phyloP scores from a whole-genome alignment of 2,329 filamentous ascomycete species.

The Trichoderma simmonsii region DNA sequence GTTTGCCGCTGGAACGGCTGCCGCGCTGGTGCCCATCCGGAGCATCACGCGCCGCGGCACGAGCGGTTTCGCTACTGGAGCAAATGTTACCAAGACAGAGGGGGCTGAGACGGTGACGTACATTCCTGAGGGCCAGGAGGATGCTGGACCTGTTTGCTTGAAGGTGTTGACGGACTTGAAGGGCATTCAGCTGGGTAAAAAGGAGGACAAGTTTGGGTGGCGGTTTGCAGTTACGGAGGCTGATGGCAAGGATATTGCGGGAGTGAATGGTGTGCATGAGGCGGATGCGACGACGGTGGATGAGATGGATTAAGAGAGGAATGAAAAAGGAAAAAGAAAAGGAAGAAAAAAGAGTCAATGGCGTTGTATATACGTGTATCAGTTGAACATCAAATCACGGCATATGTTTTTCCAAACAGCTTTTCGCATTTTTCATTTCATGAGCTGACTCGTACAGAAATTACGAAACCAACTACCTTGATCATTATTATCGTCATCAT shows the following conservation, averaged over 20 bases:
- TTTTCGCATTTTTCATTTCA: not conserved
- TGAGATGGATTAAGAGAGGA: conserved; percentile 28
- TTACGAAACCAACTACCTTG: not conserved
- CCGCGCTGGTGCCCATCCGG: conserved; percentile 84
- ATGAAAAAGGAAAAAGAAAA: not conserved
- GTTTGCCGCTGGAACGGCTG: conserved; percentile 88
- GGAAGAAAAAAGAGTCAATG: not conserved
- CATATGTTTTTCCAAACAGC: not conserved
- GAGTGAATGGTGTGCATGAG: conserved; percentile 14
- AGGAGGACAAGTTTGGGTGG: conserved; percentile 77
- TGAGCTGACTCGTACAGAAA: not conserved
- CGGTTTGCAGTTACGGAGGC: conserved; percentile 45
- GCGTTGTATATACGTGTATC: not conserved
- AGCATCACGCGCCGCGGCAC: conserved; percentile 70
- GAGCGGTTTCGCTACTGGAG: conserved; percentile 30
- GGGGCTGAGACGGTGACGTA: conserved; percentile 52
- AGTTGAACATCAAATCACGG: not conserved
- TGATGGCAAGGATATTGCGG: conserved; percentile 36
- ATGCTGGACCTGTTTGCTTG: conserved; percentile 69
- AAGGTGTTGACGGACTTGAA: conserved; percentile 74
- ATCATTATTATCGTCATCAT: not conserved
- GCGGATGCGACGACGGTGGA: conserved; percentile 30
- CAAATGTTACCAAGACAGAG: conserved; percentile 36
- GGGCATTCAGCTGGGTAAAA: conserved; percentile 79
- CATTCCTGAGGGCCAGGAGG: conserved; percentile 54